Conservation (phyloP, 2,329 filamentous ascomycete genomes). For the Penicillium polonicum region DNA sequence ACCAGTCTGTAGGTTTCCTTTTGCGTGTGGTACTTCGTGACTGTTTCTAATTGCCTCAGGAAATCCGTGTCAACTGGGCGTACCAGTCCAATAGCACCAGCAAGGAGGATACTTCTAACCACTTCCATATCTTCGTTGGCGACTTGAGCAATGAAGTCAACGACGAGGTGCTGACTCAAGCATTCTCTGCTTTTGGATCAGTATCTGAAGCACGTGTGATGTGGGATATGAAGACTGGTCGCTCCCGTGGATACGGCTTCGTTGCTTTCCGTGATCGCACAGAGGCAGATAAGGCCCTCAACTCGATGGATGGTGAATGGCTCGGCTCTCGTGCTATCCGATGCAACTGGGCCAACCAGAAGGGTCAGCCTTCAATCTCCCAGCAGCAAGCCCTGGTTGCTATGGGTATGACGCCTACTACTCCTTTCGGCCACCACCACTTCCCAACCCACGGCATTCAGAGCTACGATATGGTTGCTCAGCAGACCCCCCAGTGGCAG, state of each 20-base stretch:
- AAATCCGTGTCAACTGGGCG: constrained; percentile 99
- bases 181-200: constrained; percentile 91
- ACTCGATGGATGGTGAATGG: constrained; percentile 99
- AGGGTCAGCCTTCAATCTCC: constrained; percentile 97
- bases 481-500: constrained; percentile 95
- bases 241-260: constrained; percentile 95
- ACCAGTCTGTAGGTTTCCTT: constrained; percentile 68
- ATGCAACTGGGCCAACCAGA: constrained; percentile 99
- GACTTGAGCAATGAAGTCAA: constrained; percentile 99
- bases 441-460: constrained; percentile 96
- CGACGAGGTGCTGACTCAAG: constrained; percentile 87
- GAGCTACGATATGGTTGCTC: constrained; percentile 95
- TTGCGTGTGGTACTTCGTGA: neutral
- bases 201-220: constrained; percentile 98
- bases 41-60: constrained; percentile 52
- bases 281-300: constrained; percentile 93
- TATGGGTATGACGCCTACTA: constrained; percentile 97
- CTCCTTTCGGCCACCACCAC: constrained; percentile 93
- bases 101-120: constrained; percentile 97
- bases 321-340: constrained; percentile 95
- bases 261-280: constrained; percentile 92
- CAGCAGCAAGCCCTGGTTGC: constrained; percentile 96
- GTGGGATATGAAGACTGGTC: constrained; percentile 99
- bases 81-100: constrained; percentile 92
- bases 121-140: constrained; percentile 98